Percentiles rank a stretch among this genome's conserved stretches.
Conservation (phyloP, 2,329 filamentous ascomycete genomes). For the Monilinia laxa region DNA sequence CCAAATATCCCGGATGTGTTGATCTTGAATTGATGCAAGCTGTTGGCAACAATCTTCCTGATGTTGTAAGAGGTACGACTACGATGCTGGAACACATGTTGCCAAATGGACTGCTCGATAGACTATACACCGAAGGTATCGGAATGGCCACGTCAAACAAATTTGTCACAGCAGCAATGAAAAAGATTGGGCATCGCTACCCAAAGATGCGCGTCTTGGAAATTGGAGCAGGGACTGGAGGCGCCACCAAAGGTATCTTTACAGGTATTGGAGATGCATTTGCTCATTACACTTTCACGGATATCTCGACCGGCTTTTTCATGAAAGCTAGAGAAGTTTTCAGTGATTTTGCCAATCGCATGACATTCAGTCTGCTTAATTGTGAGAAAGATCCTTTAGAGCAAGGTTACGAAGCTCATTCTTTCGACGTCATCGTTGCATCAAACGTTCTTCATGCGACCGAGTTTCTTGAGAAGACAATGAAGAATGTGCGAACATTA, state of each 20-base stretch:
- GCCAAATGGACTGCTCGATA: conserved; percentile 28
- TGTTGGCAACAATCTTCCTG: conserved; percentile 30
- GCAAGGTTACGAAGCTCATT: conserved; percentile 16
- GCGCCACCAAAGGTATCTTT: conserved; percentile 7
- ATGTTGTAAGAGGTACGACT: conserved; percentile 28
- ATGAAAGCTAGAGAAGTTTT: conserved; percentile 35
- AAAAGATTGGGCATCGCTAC: conserved; percentile 38
- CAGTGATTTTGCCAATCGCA: neutral
- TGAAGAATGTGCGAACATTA: conserved; percentile 30
- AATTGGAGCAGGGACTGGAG: conserved; percentile 21
- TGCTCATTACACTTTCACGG: conserved; percentile 34
- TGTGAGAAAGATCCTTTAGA: conserved; percentile 9
- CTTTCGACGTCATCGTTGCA: conserved; percentile 32
- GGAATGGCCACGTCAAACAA: conserved; percentile 22
- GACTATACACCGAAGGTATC: conserved; percentile 30
- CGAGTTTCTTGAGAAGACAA: conserved; percentile 24
- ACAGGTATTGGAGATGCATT: conserved; percentile 14
- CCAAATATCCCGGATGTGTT: conserved; percentile 21
- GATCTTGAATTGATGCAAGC: conserved; percentile 28
- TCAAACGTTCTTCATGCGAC: conserved; percentile 37
- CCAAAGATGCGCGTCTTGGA: conserved; percentile 27
- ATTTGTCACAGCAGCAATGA: conserved; percentile 13
- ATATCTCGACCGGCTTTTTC: conserved; percentile 42
- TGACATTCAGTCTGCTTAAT: conserved; percentile 17
- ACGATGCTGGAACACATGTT: conserved; percentile 33